phyloP scores from a whole-genome alignment of 768 basidiomycete species.

The Lactarius hengduanensis region DNA sequence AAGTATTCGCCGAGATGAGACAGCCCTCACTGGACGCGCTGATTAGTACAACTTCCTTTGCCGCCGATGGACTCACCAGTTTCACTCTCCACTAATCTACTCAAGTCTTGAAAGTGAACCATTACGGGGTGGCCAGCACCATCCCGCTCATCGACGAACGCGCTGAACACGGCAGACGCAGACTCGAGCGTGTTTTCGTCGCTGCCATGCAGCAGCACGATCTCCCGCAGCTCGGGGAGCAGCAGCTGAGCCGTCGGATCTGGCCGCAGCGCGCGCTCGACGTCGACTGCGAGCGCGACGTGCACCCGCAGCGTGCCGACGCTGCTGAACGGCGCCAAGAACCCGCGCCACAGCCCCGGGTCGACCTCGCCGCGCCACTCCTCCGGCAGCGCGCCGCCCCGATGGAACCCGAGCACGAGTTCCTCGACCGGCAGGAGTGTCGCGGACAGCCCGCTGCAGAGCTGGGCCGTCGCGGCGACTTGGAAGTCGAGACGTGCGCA shows the following conservation, averaged over 20 bases:
- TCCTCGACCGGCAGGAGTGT: constrained; percentile 7
- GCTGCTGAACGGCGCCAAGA: constrained; percentile 4
- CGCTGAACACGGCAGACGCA: constrained; percentile 2
- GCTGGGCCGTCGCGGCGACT: constrained; percentile 9
- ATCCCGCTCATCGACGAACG: constrained; percentile 4
- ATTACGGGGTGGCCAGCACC: neutral
- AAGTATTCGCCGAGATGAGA: neutral
- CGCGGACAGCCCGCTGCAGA: constrained; percentile 1
- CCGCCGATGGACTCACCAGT: neutral
- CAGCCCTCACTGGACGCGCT: neutral
- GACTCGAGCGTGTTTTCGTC: neutral
- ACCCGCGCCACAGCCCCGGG: constrained; percentile 9
- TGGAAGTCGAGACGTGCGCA: constrained; percentile 20
- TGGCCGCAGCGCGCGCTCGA: constrained; percentile 7
- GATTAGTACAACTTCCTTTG: neutral
- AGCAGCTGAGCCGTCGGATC: neutral
- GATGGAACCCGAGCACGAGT: constrained; percentile 17
- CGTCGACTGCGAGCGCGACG: constrained; percentile 7
- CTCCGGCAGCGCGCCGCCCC: neutral
- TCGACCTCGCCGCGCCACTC: constrained; percentile 11
- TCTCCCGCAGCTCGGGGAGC: constrained; percentile 7
- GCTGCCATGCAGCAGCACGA: constrained; percentile 17
- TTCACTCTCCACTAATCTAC: neutral
- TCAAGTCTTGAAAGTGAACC: constrained; percentile 7
- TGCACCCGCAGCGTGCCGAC: constrained; percentile 9